These are phyloP conservation scores for Gnetum montanum DNA, from an alignment of 75 land plant species.

Conservation along the genomic window DNA sequence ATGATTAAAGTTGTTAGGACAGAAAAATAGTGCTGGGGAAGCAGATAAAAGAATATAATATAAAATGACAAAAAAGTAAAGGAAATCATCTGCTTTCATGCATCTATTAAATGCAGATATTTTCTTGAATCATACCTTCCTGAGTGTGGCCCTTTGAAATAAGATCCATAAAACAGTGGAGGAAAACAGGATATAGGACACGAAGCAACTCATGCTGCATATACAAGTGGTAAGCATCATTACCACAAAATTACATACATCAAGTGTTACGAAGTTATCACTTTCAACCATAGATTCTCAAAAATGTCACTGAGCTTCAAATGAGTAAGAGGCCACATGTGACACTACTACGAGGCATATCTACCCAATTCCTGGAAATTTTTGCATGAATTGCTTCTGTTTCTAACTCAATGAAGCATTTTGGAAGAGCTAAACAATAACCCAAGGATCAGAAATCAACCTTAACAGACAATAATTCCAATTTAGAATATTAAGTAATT, in stretches of 20 bases:
- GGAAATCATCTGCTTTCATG: neutral
- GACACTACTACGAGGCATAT: too few species aligned
- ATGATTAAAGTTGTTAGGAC: neutral
- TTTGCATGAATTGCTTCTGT: too few species aligned
- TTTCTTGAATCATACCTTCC: conserved; percentile 54
- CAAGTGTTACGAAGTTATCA: neutral
- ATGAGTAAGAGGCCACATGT: too few species aligned
- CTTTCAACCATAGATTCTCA: neutral
- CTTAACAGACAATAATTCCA: too few species aligned
- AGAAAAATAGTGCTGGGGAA: neutral
- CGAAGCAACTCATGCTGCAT: conserved; percentile 92
- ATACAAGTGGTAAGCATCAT: neutral
- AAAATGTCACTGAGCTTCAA: too few species aligned
- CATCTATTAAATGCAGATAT: neutral
- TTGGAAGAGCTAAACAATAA: too few species aligned
- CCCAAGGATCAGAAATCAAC: too few species aligned
- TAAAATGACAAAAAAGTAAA: neutral
- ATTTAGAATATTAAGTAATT: too few species aligned
- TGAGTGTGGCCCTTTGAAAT: conserved; percentile 75
- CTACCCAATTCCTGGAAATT: too few species aligned
- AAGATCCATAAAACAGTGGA: conserved; percentile 93
- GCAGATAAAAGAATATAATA: neutral
- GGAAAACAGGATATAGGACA: conserved; percentile 89
- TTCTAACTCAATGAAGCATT: too few species aligned
- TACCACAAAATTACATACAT: neutral